Base-by-base conservation (phyloP, 2,329 filamentous ascomycete species). In the Camillea tinctor region DNA sequence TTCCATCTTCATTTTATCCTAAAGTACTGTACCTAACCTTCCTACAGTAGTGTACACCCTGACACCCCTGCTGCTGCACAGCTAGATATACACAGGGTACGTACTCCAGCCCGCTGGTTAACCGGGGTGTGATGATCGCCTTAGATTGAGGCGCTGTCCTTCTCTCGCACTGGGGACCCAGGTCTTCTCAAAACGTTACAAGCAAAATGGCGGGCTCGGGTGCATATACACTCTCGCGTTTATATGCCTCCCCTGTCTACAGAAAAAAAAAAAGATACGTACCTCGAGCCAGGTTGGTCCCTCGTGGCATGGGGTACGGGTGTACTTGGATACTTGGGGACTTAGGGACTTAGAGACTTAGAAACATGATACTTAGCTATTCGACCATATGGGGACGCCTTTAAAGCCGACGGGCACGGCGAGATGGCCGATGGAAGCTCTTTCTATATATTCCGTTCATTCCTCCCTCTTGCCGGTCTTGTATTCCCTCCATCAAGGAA, bases 401-500 rank as follows among this genome's bases (percentile, higher is more conserved):
- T 55, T 55, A 60, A 57, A 50, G 40, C 60, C 40, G 49, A 52
- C 53, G 19, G n/a, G 30, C 57, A 48, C 56, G 50, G 59, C 62
- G 58, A 66, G 54, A 67, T 65, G 63, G 56, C 61, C 63, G 61
- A 66, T 62, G 58, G 57, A 57, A 57, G 58, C 57, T 59, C 60
- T 63, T 30, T 65, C 52, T 71, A 68, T 70, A 68, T 70, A 70
- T 69, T 67, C 58, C 61, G 55, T 65, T 64, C 58, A 59, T 63
- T 63, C 67, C 69, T 62, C 60, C 67, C 66, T 61, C 63, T 56
- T 59, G n/a, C 60, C 55, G 51, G 54, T n/a, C 51, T 55, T 50
- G 58, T 64, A 62, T 71, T n/a, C 63, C 68, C 64, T 66, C 65
- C 65, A 64, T 61, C 62, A 62, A 58, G 62, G 60, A 62, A 57